Conservation (phyloP, 2,329 filamentous ascomycete species). For the Fusarium sp. region DNA sequence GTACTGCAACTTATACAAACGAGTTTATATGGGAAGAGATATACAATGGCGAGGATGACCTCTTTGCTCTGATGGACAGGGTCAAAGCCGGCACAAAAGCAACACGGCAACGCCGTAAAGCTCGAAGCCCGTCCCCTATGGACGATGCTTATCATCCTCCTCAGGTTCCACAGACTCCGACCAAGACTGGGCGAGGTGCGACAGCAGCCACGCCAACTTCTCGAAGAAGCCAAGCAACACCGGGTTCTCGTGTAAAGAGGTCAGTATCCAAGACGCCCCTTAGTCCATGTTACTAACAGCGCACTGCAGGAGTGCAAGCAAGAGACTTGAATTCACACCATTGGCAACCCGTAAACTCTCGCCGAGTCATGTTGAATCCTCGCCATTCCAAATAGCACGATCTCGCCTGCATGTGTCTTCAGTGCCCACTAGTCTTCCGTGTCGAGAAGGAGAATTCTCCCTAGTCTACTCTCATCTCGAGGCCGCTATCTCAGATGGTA, state of each 20-base stretch:
- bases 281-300: slow-evolving; percentile 14
- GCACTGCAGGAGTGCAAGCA: slow-evolving; percentile 64
- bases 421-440: slow-evolving; percentile 88
- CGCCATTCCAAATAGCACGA: slow-evolving; percentile 91
- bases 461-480: slow-evolving; percentile 94
- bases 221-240: slow-evolving; percentile 46
- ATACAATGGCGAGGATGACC: slow-evolving; percentile 72
- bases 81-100: slow-evolving; percentile 79
- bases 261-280: slow-evolving; percentile 8
- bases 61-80: slow-evolving; percentile 72
- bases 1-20: slow-evolving; percentile 89
- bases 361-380: slow-evolving; percentile 77
- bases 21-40: slow-evolving; percentile 93
- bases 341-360: slow-evolving; percentile 89
- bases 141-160: slow-evolving; percentile 50
- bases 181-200: slow-evolving; percentile 48
- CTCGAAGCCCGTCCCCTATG: slow-evolving; percentile 48
- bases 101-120: slow-evolving; percentile 56
- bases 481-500: slow-evolving; percentile 91
- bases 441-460: slow-evolving; percentile 90
- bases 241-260: slow-evolving; percentile 50
- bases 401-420: slow-evolving; percentile 92
- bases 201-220: slow-evolving; percentile 48
- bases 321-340: slow-evolving; percentile 93
- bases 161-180: slow-evolving; percentile 54